Evolutionary conservation across 768 basidiomycete genomes (phyloP), one percentile per base, ranked within the genome.

Genomic region (Hemileccinum impolitum): DNA sequence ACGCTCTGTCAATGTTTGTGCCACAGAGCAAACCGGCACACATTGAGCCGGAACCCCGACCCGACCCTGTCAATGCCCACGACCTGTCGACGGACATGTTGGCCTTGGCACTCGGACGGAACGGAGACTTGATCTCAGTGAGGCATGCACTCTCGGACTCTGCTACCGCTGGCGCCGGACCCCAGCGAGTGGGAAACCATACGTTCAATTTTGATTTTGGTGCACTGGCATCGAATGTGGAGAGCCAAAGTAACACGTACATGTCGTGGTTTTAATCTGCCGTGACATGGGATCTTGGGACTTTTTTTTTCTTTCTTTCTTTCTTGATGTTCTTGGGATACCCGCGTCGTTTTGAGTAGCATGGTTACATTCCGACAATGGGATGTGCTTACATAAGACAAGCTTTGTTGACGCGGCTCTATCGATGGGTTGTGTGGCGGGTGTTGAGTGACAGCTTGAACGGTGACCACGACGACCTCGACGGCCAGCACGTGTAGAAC

Each of bases 171-270:
- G 57, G 61, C 0, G 52, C 52, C 26, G 67, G 66, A 37, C 54
- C 56, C 0, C 66, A 69, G 43, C 64, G 82, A 31, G 75, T 84
- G 34, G 75, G 72, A 37, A 75, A 76, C 54, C 75, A 79, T 47
- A 74, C 72, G 30, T 79, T 80, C 55, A 82, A 84, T 63, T 79
- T 83, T 58, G 82, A 83, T 51, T 73, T 81, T 56, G 82, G 82
- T 5, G 81, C 79, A 18, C 59, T 84, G 52, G 77, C 72, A 25
- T 71, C 72, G 39, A 75, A 78, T 39, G 66, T 80, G 51, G 79
- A 78, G 55, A 81, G 77, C 55, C 82, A 80, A 31, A 79, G 78
- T 48, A 67, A 69, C 45, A 67, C 66, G 32, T 84, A 81, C 60
- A 84, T 84, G 82, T 80, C 81, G 19, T 84, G 82, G 82, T 84